phyloP scores from a whole-genome alignment of 139 green algal genomes.

The Haematococcus lacustris region DNA sequence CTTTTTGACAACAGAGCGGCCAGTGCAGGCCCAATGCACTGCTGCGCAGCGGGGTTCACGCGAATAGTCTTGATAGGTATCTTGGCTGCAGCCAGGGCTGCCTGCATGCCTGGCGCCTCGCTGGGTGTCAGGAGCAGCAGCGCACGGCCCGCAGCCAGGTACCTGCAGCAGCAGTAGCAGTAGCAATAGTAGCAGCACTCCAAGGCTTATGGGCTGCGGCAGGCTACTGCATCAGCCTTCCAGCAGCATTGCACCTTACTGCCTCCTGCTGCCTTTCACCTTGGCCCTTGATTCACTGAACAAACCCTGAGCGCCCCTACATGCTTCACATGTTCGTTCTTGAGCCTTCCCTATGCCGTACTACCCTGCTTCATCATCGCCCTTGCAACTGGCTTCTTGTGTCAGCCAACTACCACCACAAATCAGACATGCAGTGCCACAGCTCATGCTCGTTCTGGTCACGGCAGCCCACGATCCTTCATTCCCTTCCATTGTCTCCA shows the following conservation, averaged over 20 bases:
- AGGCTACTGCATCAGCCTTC: no score
- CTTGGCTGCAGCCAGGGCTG: not conserved
- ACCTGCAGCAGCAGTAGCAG: conserved; percentile 3
- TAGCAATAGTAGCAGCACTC: not conserved
- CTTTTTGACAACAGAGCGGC: conserved; percentile 81
- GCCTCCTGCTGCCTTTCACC: not conserved
- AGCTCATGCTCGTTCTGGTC: not conserved
- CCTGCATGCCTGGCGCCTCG: not conserved
- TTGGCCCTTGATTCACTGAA: no score
- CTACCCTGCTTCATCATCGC: no score
- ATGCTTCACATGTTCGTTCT: not conserved
- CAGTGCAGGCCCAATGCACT: conserved; percentile 61
- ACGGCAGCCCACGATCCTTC: no score
- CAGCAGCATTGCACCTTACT: no score
- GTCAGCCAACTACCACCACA: not conserved
- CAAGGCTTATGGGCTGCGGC: not conserved
- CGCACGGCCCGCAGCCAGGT: not conserved
- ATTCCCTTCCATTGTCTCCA: no score
- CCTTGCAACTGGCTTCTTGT: no score
- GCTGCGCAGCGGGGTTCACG: conserved; percentile 70
- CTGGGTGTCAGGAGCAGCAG: not conserved
- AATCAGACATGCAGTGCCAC: not conserved
- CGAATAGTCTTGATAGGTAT: conserved; percentile 64
- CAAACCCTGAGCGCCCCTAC: not conserved
- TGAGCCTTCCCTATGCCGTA: no score